Evolutionary conservation across 805 yeast genomes (phyloP), one percentile per base, ranked within the genome.

Genomic region (Torulaspora gathmanii): DNA sequence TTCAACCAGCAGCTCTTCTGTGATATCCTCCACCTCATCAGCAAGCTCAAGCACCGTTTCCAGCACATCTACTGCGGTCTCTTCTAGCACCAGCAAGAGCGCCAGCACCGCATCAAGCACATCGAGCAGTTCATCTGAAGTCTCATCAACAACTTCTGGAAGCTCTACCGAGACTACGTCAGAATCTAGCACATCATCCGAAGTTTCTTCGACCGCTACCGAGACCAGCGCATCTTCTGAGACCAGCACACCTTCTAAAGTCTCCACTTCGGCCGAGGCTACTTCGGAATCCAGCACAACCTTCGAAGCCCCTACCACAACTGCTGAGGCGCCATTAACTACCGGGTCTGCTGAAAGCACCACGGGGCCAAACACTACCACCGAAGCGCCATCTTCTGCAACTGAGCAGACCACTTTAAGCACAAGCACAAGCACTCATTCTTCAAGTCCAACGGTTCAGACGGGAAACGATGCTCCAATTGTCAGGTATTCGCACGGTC

Each of bases 31-130:
- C 16, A 20, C 23, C 4, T 20, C 25, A 7, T 22, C 25, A 2
- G 25, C 50, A 2, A 36, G 42, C 26, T 30, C 51, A 4, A 31
- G 48, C 27, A 22, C 49, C 23, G 37, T 45, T 35, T 22, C 52
- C 17, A 13, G 37, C 9, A 43, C 37, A 15, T 35, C 54, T 2
- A n/a, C 49, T 15, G 29, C 44, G 11, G 17, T 49, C 12, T 39
- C 52, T 26, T 42, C 56, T n/a, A 35, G 48, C 13, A 37, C 55
- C 15, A 27, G 34, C 5, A 25, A 6, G 33, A 38, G 41, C 53
- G 28, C 48, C 25, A 31, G 28, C 26, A 39, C 37, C 19, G 33
- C 16, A 13, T 34, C 47, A 16, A 37, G 34, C 26, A 25, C 39
- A 27, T 13, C 33, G 6, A 22, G 28, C 3, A 22, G 28, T 11